Base-by-base conservation (phyloP, 768 basidiomycete species). In the Hemileccinum impolitum region DNA sequence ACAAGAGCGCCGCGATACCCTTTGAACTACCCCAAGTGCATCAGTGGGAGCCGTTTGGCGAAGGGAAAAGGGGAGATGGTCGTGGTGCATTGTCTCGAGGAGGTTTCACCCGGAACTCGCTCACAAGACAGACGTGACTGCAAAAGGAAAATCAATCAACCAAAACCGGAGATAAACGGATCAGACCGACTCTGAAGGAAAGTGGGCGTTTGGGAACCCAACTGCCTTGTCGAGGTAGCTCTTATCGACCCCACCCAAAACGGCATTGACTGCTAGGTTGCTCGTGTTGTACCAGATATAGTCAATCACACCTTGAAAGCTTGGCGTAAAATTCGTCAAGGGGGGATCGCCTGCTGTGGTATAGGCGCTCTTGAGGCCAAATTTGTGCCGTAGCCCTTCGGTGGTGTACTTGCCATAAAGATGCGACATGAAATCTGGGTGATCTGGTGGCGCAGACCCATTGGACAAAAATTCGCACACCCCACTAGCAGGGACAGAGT, bases 201-300 rank as follows among this genome's bases (percentile, higher is more conserved):
- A 96, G 65, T 97, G 92, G 2, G 85, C 81, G 68, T 97, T 94
- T 25, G 96, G 96, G 77, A 98, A 98, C 32, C 96, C 96, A 39
- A 97, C 95, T 15, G 82, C 82, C 72, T 91, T 91, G 55, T 87
- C 83, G 64, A 97, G 65, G 73, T 99, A 99, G 21, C 64, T 64
- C 59, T 75, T 77, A 64, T 97, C 94, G 50, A 97, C 84, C 66
- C 88, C 91, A 13, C 90, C 90, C 38, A 98, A 74, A n/a, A 95
- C 82, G 18, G 85, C 84, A 52, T 85, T 93, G 23, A 90, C 83
- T 10, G 79, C 75, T 43, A 98, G 57, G 51, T 82, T 90, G 42
- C 75, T 72, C 0, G 82, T 78, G 50, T 87, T 81, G 68, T 90
- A 94, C 89, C 93, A 99, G 60, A 99, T 79, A 65, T 98, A 94